Percentiles rank a stretch among this genome's conserved stretches.
phyloP scores from a whole-genome alignment of 1,284 basidiomycete genomes.

The Marasmius tenuissimus region DNA sequence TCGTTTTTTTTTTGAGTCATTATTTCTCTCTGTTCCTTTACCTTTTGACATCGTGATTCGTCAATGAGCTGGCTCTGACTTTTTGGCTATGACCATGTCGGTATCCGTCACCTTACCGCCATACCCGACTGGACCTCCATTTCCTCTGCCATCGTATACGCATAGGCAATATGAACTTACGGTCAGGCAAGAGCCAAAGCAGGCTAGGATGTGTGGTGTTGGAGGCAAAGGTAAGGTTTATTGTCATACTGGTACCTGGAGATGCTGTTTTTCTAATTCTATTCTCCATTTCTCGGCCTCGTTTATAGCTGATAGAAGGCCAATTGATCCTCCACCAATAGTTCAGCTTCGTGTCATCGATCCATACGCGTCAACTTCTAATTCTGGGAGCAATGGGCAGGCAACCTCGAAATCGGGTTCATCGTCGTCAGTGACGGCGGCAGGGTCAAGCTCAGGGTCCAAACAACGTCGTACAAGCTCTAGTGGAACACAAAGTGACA shows the following conservation, averaged over 20 bases:
- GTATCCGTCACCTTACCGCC: slow-evolving; percentile 8
- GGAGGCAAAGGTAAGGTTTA: slow-evolving; percentile 71
- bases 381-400: slow-evolving; percentile 18
- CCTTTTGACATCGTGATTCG: neutral
- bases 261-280: slow-evolving; percentile 10
- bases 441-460: neutral
- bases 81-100: neutral
- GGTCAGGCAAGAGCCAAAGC: slow-evolving; percentile 87
- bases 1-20: slow-evolving; percentile 14
- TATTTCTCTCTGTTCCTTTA: neutral
- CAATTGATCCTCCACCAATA: slow-evolving; percentile 95
- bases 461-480: neutral
- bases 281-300: slow-evolving; percentile 4
- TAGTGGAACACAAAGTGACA: neutral
- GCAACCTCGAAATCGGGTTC: slow-evolving; percentile 1
- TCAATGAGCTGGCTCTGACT: slow-evolving; percentile 1
- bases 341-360: slow-evolving; percentile 91
- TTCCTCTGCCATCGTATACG: neutral
- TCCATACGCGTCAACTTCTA: slow-evolving; percentile 39
- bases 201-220: slow-evolving; percentile 90
- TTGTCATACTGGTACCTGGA: slow-evolving; percentile 15
- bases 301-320: slow-evolving; percentile 79
- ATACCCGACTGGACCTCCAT: slow-evolving; percentile 10
- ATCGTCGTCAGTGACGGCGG: neutral
- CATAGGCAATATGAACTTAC: slow-evolving; percentile 79